Evolutionary conservation across 2,329 filamentous ascomycete genomes (phyloP).

Genomic region (Tolypocladium album): DNA sequence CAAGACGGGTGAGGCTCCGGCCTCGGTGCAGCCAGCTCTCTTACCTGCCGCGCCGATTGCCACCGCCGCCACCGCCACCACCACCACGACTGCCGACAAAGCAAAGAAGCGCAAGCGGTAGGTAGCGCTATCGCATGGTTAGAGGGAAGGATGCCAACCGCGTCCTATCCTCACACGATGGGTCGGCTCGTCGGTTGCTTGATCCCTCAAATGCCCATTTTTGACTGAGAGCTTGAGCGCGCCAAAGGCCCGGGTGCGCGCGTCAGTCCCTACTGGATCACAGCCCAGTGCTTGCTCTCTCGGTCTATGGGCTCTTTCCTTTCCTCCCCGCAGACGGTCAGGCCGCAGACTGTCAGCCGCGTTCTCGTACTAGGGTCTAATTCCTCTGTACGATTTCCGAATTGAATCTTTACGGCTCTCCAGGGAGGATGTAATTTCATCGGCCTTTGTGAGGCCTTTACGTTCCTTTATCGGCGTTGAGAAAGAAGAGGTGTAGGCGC

Average conservation of each 20-base stretch:
- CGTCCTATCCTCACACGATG: background rate
- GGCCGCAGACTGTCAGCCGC: background rate
- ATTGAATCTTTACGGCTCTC: conserved; percentile 15
- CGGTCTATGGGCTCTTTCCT: background rate
- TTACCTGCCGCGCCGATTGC: conserved; percentile 34
- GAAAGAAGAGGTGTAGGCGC: conserved; percentile 12
- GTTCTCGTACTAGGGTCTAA: background rate
- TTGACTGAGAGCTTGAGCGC: background rate
- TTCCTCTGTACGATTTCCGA: conserved; percentile 3
- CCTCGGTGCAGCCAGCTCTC: conserved; percentile 25
- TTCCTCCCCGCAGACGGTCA: background rate
- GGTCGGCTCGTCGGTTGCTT: background rate
- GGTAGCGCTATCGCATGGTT: background rate
- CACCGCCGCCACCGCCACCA: conserved; percentile 12
- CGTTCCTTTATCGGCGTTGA: conserved; percentile 26
- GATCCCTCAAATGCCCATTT: background rate
- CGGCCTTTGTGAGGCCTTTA: conserved; percentile 22
- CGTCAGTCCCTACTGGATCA: conserved; percentile 1
- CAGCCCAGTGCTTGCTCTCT: background rate
- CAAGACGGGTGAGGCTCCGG: conserved; percentile 41
- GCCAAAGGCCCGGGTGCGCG: background rate
- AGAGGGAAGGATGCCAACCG: background rate
- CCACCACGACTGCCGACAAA: conserved; percentile 34
- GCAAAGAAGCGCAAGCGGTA: conserved; percentile 54
- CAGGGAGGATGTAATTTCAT: conserved; percentile 27